Percentiles rank a stretch among this genome's conserved stretches.
These are phyloP conservation scores for Steccherinum ochraceum DNA, from an alignment of 768 basidiomycete species.

Conservation along the genomic window DNA sequence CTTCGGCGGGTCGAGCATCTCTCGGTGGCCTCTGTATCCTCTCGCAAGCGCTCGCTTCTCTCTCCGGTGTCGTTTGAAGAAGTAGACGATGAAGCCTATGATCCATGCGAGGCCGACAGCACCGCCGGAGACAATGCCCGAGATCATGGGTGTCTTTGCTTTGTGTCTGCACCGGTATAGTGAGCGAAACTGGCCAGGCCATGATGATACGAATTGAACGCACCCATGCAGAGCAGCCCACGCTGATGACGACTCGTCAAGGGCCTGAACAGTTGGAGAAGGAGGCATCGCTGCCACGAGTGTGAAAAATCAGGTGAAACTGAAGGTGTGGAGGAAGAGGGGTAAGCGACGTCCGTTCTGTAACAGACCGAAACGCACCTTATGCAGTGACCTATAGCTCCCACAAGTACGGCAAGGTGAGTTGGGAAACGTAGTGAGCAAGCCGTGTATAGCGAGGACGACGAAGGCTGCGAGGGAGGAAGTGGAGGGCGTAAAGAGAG, in stretches of 20 bases:
- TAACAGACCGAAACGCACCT: too few species aligned
- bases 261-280: not conserved
- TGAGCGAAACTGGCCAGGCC: too few species aligned
- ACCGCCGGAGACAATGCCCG: conserved; percentile 51
- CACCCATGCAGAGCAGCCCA: not conserved
- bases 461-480: too few species aligned
- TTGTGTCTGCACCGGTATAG: conserved; percentile 32
- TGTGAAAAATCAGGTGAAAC: too few species aligned
- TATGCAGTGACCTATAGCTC: too few species aligned
- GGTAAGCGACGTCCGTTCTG: too few species aligned
- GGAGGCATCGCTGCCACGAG: not conserved
- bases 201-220: not conserved
- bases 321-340: too few species aligned
- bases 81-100: conserved; percentile 52
- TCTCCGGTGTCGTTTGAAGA: conserved; percentile 44
- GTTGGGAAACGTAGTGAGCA: too few species aligned
- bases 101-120: conserved; percentile 45
- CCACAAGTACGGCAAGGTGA: too few species aligned
- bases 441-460: too few species aligned
- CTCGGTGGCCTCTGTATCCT: conserved; percentile 37
- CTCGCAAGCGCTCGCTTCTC: conserved; percentile 39
- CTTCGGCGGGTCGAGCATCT: conserved; percentile 27
- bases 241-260: not conserved
- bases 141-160: conserved; percentile 54
- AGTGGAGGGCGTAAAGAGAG: too few species aligned